These are phyloP conservation scores for Aspergillus sclerotioniger DNA, from an alignment of 495 filamentous ascomycete species.

Conservation along the genomic window DNA sequence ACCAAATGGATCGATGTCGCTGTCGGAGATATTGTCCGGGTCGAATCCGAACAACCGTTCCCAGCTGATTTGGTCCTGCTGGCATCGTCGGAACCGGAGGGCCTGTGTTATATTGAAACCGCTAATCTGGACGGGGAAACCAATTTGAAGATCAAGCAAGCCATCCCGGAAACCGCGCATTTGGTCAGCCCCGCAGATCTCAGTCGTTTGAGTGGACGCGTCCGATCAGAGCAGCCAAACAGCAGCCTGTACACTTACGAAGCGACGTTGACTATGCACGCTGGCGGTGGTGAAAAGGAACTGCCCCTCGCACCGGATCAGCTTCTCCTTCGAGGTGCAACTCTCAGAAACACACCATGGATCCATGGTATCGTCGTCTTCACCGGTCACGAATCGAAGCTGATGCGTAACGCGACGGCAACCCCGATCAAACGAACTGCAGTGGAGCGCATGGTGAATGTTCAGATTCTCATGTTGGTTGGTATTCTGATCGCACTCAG, in stretches of 20 bases:
- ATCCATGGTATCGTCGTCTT: slow-evolving; percentile 96
- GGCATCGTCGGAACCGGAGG: slow-evolving; percentile 95
- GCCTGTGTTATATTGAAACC: slow-evolving; percentile 98
- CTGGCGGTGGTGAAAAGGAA: slow-evolving; percentile 95
- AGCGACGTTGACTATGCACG: slow-evolving; percentile 88
- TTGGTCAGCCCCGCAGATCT: slow-evolving; percentile 85
- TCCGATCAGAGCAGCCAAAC: slow-evolving; percentile 96
- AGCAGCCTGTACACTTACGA: slow-evolving; percentile 99
- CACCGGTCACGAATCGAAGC: slow-evolving; percentile 96
- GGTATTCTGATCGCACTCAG: slow-evolving; percentile 80
- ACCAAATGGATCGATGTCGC: slow-evolving; percentile 90
- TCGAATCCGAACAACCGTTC: slow-evolving; percentile 95
- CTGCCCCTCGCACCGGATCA: slow-evolving; percentile 78
- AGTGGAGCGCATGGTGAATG: slow-evolving; percentile 89
- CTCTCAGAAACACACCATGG: slow-evolving; percentile 96
- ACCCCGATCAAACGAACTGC: slow-evolving; percentile 96
- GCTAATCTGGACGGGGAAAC: slow-evolving; percentile 98
- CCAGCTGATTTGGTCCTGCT: slow-evolving; percentile 91
- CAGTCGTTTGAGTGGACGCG: slow-evolving; percentile 77
- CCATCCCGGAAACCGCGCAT: slow-evolving; percentile 86
- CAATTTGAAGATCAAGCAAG: slow-evolving; percentile 99
- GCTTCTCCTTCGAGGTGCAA: slow-evolving; percentile 88
- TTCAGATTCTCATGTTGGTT: slow-evolving; percentile 87
- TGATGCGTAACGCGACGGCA: slow-evolving; percentile 98
- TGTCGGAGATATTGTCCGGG: slow-evolving; percentile 91